Conservation (phyloP, 2,329 filamentous ascomycete species). For the Lachnellula suecica region DNA sequence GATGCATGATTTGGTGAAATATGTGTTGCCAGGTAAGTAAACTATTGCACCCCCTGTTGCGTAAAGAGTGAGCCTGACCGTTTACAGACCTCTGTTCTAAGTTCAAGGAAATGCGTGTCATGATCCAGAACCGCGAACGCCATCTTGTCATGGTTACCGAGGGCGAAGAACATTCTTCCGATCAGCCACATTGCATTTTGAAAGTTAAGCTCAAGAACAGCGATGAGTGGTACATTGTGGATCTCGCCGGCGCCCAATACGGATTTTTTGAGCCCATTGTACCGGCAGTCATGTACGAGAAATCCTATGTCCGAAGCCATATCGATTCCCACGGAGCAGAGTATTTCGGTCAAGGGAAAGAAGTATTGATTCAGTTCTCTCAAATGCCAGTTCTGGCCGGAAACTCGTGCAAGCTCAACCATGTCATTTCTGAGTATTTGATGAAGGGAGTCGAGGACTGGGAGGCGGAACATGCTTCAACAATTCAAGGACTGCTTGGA, state of each 20-base stretch:
- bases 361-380: background rate
- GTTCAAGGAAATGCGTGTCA: background rate
- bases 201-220: background rate
- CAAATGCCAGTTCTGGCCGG: background rate
- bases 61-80: background rate
- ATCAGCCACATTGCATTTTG: background rate
- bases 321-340: background rate
- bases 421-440: background rate
- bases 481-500: background rate
- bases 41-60: background rate
- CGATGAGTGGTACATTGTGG: background rate
- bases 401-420: background rate
- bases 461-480: background rate
- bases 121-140: background rate
- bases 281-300: background rate
- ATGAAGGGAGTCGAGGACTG: background rate
- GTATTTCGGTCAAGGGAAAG: background rate
- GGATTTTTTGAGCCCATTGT: background rate
- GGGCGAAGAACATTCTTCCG: background rate
- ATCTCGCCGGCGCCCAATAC: constrained; percentile 2
- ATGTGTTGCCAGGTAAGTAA: constrained; percentile 2
- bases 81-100: background rate
- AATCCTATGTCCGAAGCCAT: background rate
- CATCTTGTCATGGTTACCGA: background rate
- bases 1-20: constrained; percentile 9